Conservation (phyloP, 192 early-diverging fungal genomes). For the Backusella australiensis region DNA sequence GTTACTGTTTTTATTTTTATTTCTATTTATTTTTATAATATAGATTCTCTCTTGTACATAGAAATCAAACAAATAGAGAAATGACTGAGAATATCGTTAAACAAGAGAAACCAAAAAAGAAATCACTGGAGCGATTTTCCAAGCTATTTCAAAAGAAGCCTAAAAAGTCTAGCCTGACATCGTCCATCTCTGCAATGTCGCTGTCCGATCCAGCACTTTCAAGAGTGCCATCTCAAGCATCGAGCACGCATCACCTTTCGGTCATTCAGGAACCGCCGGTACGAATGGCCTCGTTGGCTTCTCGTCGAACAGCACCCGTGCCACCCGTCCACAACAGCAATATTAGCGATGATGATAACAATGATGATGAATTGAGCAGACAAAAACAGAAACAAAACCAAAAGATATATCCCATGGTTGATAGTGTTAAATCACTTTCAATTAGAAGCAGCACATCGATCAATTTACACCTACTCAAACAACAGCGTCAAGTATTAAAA, state of each 20-base stretch:
- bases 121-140: constrained; percentile 11
- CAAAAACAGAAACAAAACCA: neutral
- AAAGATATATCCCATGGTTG: neutral
- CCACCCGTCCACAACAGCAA: neutral
- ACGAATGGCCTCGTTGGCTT: neutral
- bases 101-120: constrained; percentile 17
- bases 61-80: neutral
- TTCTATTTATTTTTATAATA: neutral
- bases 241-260: neutral
- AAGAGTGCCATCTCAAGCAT: constrained; percentile 1
- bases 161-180: constrained; percentile 1
- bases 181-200: constrained; percentile 12
- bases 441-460: neutral
- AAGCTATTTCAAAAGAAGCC: constrained; percentile 24
- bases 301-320: neutral
- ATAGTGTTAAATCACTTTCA: neutral
- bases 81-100: neutral
- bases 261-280: neutral
- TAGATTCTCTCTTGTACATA: neutral
- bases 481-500: neutral
- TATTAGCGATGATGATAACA: neutral
- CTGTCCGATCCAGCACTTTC: constrained; percentile 11
- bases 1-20: neutral
- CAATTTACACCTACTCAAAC: neutral
- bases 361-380: neutral